phyloP scores from a whole-genome alignment of 257 asterid species.

The Cordia subcordata region DNA sequence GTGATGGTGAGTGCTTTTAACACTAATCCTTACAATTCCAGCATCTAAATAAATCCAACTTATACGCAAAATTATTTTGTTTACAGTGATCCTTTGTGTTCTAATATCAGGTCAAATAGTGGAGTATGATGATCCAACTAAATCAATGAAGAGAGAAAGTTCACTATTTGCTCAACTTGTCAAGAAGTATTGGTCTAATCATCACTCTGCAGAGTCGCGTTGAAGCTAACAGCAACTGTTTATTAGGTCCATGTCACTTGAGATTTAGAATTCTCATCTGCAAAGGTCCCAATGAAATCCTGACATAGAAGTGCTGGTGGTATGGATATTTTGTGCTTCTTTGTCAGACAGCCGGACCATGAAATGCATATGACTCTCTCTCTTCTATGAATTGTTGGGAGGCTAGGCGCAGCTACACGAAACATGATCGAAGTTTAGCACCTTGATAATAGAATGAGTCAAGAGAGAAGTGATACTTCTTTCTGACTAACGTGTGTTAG shows the following conservation, averaged over 20 bases:
- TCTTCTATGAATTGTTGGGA: too few relatives aligned
- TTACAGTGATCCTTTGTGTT: not conserved
- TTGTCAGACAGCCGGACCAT: too few relatives aligned
- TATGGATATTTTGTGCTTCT: too few relatives aligned
- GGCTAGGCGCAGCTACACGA: too few relatives aligned
- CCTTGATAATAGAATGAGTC: too few relatives aligned
- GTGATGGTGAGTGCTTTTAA: constrained; percentile 55
- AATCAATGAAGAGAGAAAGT: constrained; percentile 62
- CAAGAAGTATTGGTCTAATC: constrained; percentile 84
- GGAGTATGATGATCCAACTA: constrained; percentile 79
- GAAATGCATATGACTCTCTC: too few relatives aligned
- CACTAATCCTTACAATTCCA: not conserved
- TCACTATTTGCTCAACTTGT: constrained; percentile 80
- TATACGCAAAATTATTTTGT: not conserved
- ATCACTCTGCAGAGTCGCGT: constrained; percentile 40
- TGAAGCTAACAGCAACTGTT: constrained; percentile 9
- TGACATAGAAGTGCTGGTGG: not conserved
- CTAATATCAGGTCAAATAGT: constrained; percentile 52
- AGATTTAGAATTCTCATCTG: too few relatives aligned
- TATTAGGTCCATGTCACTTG: too few relatives aligned
- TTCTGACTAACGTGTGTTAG: too few relatives aligned
- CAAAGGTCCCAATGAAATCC: too few relatives aligned
- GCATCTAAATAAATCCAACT: not conserved
- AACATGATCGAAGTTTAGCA: too few relatives aligned
- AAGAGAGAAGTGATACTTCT: too few relatives aligned